A percentile compares a stretch with the other conserved stretches of the same genome.
Conservation (phyloP, 2,329 filamentous ascomycete species). For the Paraconiothyrium sp. region DNA sequence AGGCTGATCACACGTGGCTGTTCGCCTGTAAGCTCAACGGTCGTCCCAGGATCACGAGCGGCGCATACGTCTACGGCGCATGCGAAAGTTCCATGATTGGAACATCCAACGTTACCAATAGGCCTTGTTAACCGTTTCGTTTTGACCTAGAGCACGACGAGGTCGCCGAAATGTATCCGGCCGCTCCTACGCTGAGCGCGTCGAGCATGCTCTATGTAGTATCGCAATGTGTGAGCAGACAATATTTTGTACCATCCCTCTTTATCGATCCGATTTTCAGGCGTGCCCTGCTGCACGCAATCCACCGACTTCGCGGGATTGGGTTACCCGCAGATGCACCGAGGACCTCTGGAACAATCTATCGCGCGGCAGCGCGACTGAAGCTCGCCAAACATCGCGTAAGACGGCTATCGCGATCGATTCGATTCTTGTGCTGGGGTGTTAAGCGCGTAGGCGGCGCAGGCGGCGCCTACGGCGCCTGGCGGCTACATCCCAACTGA, state of each 20-base stretch:
- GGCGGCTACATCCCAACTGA: background rate
- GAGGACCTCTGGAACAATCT: slow-evolving; percentile 12
- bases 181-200: background rate
- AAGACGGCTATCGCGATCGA: slow-evolving; percentile 20
- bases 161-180: background rate
- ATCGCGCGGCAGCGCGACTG: slow-evolving; percentile 16
- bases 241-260: background rate
- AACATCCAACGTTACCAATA: background rate
- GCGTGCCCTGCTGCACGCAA: slow-evolving; percentile 1
- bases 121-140: background rate
- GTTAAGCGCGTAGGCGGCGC: slow-evolving; percentile 6
- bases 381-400: slow-evolving; percentile 9
- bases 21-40: background rate
- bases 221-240: background rate
- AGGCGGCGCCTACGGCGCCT: background rate
- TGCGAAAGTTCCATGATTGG: background rate
- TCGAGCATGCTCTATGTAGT: background rate
- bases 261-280: background rate
- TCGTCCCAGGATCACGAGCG: background rate
- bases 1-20: background rate
- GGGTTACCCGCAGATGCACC: slow-evolving; percentile 16
- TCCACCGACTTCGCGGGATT: slow-evolving; percentile 13
- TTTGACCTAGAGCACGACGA: background rate
- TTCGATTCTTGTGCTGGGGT: slow-evolving; percentile 5
- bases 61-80: background rate